Conservation (phyloP, 306 rosid species). For the Alnus rubra region DNA sequence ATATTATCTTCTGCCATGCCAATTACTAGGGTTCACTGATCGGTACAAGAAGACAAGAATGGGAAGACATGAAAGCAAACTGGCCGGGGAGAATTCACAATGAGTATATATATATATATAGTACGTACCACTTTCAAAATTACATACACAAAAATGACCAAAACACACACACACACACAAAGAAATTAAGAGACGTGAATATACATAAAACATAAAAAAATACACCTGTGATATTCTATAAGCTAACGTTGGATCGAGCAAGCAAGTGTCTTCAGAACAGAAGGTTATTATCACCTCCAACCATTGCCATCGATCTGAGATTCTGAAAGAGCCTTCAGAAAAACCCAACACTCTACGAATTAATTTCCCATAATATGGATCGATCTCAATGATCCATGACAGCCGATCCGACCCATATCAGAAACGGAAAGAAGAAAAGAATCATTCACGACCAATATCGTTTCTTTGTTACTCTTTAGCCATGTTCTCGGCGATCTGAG, state of each 20-base stretch:
- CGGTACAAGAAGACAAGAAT: not conserved
- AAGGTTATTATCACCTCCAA: constrained; percentile 21
- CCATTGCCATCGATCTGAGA: constrained; percentile 21
- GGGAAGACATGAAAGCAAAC: not conserved
- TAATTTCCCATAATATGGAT: constrained; percentile 36
- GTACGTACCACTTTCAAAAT: not conserved
- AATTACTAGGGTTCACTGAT: not conserved
- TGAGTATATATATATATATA: not conserved
- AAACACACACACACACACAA: not conserved
- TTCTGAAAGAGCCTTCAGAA: constrained; percentile 6
- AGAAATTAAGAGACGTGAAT: not conserved
- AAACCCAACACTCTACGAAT: constrained; percentile 20
- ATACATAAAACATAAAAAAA: not conserved
- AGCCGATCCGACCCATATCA: constrained; percentile 28
- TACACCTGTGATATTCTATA: not conserved
- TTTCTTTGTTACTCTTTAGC: constrained; percentile 24
- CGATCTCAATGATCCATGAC: constrained; percentile 2
- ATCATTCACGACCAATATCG: not conserved
- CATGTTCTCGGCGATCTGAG: constrained; percentile 79
- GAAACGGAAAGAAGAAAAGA: constrained; percentile 26
- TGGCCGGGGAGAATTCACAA: not conserved
- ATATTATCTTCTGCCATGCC: not conserved
- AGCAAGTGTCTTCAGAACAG: not conserved
- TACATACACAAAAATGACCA: not conserved
- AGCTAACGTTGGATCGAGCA: not conserved